Evolutionary conservation across 768 basidiomycete species (phyloP).

Genomic region (Suillus decipiens): DNA sequence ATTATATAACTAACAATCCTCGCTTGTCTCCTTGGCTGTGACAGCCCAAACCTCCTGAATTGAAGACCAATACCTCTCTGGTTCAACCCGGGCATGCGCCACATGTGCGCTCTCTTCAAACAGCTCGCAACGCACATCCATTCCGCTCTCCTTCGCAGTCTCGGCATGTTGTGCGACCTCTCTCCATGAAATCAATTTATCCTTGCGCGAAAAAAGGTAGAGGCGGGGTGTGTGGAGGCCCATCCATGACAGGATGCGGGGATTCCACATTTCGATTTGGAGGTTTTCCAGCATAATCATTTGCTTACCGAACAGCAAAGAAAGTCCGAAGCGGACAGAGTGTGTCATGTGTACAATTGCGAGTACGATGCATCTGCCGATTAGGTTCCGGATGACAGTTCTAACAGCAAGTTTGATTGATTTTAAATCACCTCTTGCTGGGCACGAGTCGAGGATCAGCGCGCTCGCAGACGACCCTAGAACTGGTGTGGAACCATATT

Average conservation of each 20-base stretch:
- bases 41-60: slow-evolving; percentile 23
- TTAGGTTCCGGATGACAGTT: slow-evolving; percentile 23
- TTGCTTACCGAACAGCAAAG: slow-evolving; percentile 21
- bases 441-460: slow-evolving; percentile 28
- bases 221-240: slow-evolving; percentile 32
- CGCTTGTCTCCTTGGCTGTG: slow-evolving; percentile 10
- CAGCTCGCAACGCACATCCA: slow-evolving; percentile 28
- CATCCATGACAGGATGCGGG: slow-evolving; percentile 34
- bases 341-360: slow-evolving; percentile 17
- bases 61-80: slow-evolving; percentile 29
- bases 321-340: slow-evolving; percentile 12
- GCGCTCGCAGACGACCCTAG: slow-evolving; percentile 16
- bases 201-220: slow-evolving; percentile 37
- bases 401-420: slow-evolving; percentile 21
- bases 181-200: slow-evolving; percentile 31
- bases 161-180: slow-evolving; percentile 29
- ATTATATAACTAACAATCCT: neutral
- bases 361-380: slow-evolving; percentile 18
- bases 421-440: slow-evolving; percentile 16
- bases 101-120: slow-evolving; percentile 39
- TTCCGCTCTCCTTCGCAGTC: slow-evolving; percentile 23
- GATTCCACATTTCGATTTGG: slow-evolving; percentile 19
- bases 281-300: slow-evolving; percentile 10
- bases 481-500: slow-evolving; percentile 15
- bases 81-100: slow-evolving; percentile 31